Conservation (phyloP, 306 rosid genomes). For the Gleditsia sinensis region DNA sequence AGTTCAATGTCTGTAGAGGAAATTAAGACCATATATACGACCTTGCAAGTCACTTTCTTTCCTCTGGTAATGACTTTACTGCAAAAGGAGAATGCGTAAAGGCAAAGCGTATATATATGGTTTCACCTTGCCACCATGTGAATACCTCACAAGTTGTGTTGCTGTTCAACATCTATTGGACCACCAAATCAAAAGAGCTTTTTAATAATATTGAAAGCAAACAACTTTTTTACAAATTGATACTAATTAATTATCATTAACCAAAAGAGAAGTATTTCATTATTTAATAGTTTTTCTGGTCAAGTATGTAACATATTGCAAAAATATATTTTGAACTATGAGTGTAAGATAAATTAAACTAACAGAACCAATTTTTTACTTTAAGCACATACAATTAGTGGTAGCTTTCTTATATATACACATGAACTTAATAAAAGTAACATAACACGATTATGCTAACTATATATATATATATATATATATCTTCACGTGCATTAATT, state of each 20-base stretch:
- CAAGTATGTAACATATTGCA: neutral
- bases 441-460: too few relatives aligned
- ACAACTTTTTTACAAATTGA: conserved; percentile 10
- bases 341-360: too few relatives aligned
- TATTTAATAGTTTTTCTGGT: neutral
- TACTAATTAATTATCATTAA: conserved; percentile 25
- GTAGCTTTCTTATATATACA: too few relatives aligned
- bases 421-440: too few relatives aligned
- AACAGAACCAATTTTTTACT: too few relatives aligned
- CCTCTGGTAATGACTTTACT: conserved; percentile 26
- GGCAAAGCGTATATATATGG: conserved; percentile 35
- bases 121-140: conserved; percentile 51
- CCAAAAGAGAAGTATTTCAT: neutral
- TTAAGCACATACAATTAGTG: too few relatives aligned
- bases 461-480: too few relatives aligned
- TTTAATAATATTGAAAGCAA: conserved; percentile 9
- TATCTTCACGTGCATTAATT: neutral
- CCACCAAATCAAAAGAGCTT: conserved; percentile 29
- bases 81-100: conserved; percentile 20
- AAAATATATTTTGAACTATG: too few relatives aligned
- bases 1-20: conserved; percentile 40
- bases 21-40: conserved; percentile 2
- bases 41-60: conserved; percentile 30
- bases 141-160: conserved; percentile 28
- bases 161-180: conserved; percentile 22